Evolutionary conservation across 208 protist species (phyloP).

Genomic region (Leishmania guyanensis): DNA sequence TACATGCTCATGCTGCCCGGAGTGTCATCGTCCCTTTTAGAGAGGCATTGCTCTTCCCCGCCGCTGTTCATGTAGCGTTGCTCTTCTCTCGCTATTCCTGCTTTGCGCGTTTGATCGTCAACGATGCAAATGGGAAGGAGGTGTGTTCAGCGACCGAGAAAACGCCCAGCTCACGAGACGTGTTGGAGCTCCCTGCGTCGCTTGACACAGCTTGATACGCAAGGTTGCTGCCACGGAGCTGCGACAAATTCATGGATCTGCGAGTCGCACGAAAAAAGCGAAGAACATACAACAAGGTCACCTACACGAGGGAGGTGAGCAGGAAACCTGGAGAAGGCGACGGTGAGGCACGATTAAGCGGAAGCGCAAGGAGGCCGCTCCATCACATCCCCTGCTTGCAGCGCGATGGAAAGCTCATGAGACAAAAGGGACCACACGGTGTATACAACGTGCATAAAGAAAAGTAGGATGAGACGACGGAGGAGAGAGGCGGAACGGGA

Average conservation of each 20-base stretch:
- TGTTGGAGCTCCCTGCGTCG: neutral
- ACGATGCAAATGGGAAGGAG: neutral
- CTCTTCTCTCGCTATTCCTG: neutral
- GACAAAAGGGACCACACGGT: neutral
- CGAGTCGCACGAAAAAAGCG: neutral
- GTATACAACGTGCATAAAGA: neutral
- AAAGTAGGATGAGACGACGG: too few species aligned
- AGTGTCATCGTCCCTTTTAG: neutral
- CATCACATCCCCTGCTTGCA: neutral
- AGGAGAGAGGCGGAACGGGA: neutral
- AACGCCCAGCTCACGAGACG: neutral
- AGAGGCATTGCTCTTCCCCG: neutral
- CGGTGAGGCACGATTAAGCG: neutral
- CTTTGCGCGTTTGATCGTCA: neutral
- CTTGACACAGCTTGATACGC: neutral
- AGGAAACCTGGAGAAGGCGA: neutral
- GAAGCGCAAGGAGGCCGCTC: neutral
- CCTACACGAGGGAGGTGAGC: neutral
- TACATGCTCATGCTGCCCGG: neutral
- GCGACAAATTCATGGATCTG: neutral
- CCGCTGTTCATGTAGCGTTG: neutral
- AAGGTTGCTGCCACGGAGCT: neutral
- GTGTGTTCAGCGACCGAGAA: neutral
- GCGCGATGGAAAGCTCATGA: neutral
- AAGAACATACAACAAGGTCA: neutral